Evolutionary conservation across 768 basidiomycete genomes (phyloP).

Genomic region (Termitomyces sp.): DNA sequence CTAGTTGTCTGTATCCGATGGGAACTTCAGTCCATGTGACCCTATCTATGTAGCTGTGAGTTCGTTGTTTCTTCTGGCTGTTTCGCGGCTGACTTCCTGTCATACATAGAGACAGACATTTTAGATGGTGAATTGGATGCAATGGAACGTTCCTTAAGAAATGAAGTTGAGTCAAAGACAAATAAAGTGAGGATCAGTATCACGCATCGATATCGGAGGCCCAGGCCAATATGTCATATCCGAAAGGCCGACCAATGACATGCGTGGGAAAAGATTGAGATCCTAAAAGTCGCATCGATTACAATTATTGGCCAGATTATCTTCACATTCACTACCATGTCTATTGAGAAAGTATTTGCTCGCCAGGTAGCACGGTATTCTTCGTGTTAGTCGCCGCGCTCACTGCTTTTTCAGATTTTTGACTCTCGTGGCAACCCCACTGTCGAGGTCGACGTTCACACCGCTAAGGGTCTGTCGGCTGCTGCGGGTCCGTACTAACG

Average conservation of each 20-base stretch:
- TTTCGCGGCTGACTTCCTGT: not conserved
- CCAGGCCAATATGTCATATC: not conserved
- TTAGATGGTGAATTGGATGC: not conserved
- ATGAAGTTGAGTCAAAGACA: not conserved
- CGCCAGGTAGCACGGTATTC: conserved; percentile 61
- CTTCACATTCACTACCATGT: conserved; percentile 52
- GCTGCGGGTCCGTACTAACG: not conserved
- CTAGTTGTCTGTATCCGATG: conserved; percentile 1
- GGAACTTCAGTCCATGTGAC: conserved; percentile 5
- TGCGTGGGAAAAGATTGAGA: conserved; percentile 37
- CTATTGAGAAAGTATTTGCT: conserved; percentile 86
- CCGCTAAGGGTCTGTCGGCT: conserved; percentile 62
- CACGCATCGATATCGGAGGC: not conserved
- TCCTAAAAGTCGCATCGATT: conserved; percentile 34
- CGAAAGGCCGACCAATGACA: conserved; percentile 5
- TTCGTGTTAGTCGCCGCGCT: conserved; percentile 7
- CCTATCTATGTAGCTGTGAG: conserved; percentile 2
- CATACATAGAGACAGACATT: not conserved
- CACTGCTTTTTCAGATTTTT: conserved; percentile 69
- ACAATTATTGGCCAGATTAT: conserved; percentile 17
- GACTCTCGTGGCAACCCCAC: conserved; percentile 99
- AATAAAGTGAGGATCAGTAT: not conserved
- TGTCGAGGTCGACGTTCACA: conserved; percentile 89
- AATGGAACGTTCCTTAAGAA: conserved; percentile 6
- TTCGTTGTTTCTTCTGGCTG: not conserved